Evolutionary conservation across 192 early-diverging fungal genomes (phyloP).

Genomic region (Coemansia sp.): DNA sequence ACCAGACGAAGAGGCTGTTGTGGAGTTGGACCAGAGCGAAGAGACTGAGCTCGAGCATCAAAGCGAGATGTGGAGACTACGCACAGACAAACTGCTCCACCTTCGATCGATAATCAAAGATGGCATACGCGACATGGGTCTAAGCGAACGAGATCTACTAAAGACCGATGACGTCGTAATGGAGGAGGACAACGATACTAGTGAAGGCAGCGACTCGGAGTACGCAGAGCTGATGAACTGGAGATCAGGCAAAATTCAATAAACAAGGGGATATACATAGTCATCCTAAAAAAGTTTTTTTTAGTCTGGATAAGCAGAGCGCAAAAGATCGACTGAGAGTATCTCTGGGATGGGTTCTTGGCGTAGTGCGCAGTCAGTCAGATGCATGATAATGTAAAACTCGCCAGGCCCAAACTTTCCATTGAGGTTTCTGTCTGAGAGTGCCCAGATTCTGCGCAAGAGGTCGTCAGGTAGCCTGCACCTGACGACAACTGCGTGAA

Average conservation of each 20-base stretch:
- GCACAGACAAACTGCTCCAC: constrained; percentile 14
- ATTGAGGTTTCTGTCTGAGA: constrained; percentile 40
- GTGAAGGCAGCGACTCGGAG: constrained; percentile 14
- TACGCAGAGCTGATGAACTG: constrained; percentile 21
- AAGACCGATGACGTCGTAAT: background rate
- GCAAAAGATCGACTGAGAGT: constrained; percentile 36
- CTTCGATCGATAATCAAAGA: constrained; percentile 28
- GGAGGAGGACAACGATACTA: background rate
- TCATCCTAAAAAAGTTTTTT: background rate
- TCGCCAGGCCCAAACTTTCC: constrained; percentile 45
- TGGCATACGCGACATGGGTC: constrained; percentile 19
- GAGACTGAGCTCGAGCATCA: constrained; percentile 7
- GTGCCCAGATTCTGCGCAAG: constrained; percentile 38
- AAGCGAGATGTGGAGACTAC: constrained; percentile 14
- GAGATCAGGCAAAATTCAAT: constrained; percentile 15
- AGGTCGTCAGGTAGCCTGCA: constrained; percentile 34
- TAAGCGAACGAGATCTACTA: background rate
- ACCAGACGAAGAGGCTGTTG: background rate
- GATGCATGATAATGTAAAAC: constrained; percentile 46
- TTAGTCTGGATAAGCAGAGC: constrained; percentile 26
- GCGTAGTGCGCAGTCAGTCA: constrained; percentile 33
- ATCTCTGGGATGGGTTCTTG: constrained; percentile 35
- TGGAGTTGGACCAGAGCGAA: background rate
- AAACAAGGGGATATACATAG: constrained; percentile 2
- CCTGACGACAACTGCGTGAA: constrained; percentile 26